A percentile compares a stretch with the other conserved stretches of the same genome.
Evolutionary conservation across 225 moss, liverwort and hornwort genomes (phyloP).

Genomic region (Sphagnum contortum): DNA sequence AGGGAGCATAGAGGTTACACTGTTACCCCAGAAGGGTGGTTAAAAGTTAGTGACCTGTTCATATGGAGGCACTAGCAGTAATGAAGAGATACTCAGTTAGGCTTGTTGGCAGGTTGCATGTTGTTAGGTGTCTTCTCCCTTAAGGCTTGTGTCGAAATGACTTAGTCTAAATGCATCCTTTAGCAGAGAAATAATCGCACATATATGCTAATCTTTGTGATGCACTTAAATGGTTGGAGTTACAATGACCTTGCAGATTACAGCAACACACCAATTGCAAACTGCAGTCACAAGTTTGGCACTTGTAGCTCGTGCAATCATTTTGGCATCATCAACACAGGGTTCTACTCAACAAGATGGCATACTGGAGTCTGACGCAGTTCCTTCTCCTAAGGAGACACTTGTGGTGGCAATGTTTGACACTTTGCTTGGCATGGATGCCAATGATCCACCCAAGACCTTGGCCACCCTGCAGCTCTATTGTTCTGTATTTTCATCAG

Average conservation of each 20-base stretch:
- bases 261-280: slow-evolving; percentile 98
- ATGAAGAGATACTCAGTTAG: too few species aligned
- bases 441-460: slow-evolving; percentile 99
- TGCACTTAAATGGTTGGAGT: too few species aligned
- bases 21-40: too few species aligned
- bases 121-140: too few species aligned
- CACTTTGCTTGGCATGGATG: slow-evolving; percentile 96
- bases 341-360: slow-evolving; percentile 41
- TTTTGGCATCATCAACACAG: slow-evolving; percentile 81
- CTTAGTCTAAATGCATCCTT: too few species aligned
- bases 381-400: slow-evolving; percentile 68
- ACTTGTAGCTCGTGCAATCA: slow-evolving; percentile 80
- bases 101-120: too few species aligned
- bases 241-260: slow-evolving; percentile 39
- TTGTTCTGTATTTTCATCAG: slow-evolving; percentile 87
- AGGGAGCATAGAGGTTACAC: too few species aligned
- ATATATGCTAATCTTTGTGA: too few species aligned
- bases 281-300: slow-evolving; percentile 95
- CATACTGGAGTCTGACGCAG: slow-evolving; percentile 53
- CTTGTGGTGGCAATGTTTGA: slow-evolving; percentile 96
- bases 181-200: too few species aligned
- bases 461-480: slow-evolving; percentile 95
- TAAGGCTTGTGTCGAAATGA: too few species aligned
- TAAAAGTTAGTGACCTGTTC: too few species aligned
- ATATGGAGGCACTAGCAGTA: too few species aligned